These are phyloP conservation scores for Verticillium klebahnii DNA, from an alignment of 2,329 filamentous ascomycete genomes.

Conservation along the genomic window DNA sequence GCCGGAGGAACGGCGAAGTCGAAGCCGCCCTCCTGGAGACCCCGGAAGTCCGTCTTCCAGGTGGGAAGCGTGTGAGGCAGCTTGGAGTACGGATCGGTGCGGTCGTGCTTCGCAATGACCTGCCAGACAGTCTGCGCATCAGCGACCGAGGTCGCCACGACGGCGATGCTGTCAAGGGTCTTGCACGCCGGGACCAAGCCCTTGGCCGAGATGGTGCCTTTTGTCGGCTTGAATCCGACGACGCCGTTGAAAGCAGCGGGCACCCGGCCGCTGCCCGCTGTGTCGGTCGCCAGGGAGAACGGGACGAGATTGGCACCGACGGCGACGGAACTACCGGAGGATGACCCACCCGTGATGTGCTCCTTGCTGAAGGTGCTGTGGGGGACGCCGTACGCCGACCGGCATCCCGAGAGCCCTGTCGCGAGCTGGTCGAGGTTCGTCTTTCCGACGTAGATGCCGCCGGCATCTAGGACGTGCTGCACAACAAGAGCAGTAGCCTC, in stretches of 20 bases:
- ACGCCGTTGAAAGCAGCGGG: constrained; percentile 50
- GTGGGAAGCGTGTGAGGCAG: constrained; percentile 19
- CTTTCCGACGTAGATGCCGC: constrained; percentile 54
- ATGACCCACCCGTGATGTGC: constrained; percentile 44
- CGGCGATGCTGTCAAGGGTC: constrained; percentile 47
- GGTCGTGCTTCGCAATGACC: constrained; percentile 21
- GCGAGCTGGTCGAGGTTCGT: constrained; percentile 58
- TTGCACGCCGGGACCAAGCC: constrained; percentile 48
- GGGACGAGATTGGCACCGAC: constrained; percentile 48
- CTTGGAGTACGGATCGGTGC: constrained; percentile 44
- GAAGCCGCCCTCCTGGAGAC: constrained; percentile 27
- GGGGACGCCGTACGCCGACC: constrained; percentile 49
- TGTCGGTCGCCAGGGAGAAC: constrained; percentile 54
- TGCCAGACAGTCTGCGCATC: constrained; percentile 46
- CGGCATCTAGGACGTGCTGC: constrained; percentile 40
- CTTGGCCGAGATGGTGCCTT: constrained; percentile 34
- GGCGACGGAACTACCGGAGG: constrained; percentile 49
- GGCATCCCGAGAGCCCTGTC: constrained; percentile 54
- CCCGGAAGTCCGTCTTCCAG: constrained; percentile 16
- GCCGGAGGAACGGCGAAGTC: constrained; percentile 44
- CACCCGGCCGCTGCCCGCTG: constrained; percentile 48
- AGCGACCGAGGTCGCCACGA: constrained; percentile 39
- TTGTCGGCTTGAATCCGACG: constrained; percentile 42
- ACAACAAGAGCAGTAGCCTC: constrained; percentile 40
- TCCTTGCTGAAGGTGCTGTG: constrained; percentile 28